A percentile compares a stretch with the other conserved stretches of the same genome.
Evolutionary conservation across 768 basidiomycete genomes (phyloP).

Genomic region (Holtermanniella nyarrowii): DNA sequence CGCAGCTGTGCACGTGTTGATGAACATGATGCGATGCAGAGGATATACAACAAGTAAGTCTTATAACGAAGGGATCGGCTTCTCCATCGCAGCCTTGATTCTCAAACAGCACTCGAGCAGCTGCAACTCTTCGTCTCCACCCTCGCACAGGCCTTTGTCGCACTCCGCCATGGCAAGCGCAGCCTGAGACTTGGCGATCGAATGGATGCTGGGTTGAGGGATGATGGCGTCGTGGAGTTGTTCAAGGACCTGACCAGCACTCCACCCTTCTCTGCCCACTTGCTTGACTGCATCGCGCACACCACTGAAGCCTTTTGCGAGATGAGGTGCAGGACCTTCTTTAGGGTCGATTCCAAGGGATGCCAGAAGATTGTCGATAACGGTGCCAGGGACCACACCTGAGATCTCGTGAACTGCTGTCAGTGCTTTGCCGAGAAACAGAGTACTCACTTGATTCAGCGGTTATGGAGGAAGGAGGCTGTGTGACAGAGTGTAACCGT

Average conservation of each 20-base stretch:
- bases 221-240: constrained; percentile 88
- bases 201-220: constrained; percentile 66
- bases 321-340: constrained; percentile 25
- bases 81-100: constrained; percentile 51
- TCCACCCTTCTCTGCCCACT: constrained; percentile 80
- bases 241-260: constrained; percentile 72
- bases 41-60: no score
- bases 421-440: not conserved
- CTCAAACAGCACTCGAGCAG: constrained; percentile 76
- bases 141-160: constrained; percentile 91
- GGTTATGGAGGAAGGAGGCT: constrained; percentile 63
- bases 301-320: constrained; percentile 47
- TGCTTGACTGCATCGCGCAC: constrained; percentile 54
- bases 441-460: constrained; percentile 49
- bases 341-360: constrained; percentile 61
- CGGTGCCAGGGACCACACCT: constrained; percentile 72
- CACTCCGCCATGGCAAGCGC: constrained; percentile 83
- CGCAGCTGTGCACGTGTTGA: no score
- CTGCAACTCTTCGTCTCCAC: constrained; percentile 95
- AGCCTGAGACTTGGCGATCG: constrained; percentile 67
- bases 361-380: constrained; percentile 59
- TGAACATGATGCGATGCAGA: no score
- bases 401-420: constrained; percentile 77
- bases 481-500: constrained; percentile 65
- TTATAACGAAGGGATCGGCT: constrained; percentile 2